A percentile compares a stretch with the other conserved stretches of the same genome.
These are phyloP conservation scores for Nadsonia starkeyi-henricii DNA, from an alignment of 1,139 yeast genomes.

Conservation along the genomic window DNA sequence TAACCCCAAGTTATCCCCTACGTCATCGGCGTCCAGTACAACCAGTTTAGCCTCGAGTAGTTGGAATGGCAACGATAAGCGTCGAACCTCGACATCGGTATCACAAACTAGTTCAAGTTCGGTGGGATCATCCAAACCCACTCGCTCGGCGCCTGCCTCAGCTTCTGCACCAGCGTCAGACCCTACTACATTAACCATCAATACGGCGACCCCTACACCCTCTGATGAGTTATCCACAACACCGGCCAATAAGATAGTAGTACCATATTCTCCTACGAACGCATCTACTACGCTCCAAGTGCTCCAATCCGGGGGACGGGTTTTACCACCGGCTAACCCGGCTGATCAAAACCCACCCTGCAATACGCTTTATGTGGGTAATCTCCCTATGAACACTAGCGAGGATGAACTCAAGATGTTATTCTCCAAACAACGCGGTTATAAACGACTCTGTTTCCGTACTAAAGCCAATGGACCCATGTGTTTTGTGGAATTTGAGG, in stretches of 20 bases:
- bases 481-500: slow-evolving; percentile 98
- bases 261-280: slow-evolving; percentile 22
- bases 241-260: slow-evolving; percentile 13
- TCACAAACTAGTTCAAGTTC: background rate
- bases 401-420: slow-evolving; percentile 82
- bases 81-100: background rate
- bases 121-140: too few relatives aligned
- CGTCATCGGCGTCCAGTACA: background rate
- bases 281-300: slow-evolving; percentile 21
- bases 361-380: slow-evolving; percentile 91
- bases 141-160: too few relatives aligned
- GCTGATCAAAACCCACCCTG: slow-evolving; percentile 99
- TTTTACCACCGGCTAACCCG: slow-evolving; percentile 95
- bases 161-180: too few relatives aligned
- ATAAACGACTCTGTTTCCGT: slow-evolving; percentile 80
- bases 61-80: background rate
- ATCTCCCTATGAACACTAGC: slow-evolving; percentile 92
- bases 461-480: slow-evolving; percentile 66
- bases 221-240: background rate
- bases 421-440: slow-evolving; percentile 86
- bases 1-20: too few relatives aligned
- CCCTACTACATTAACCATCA: too few relatives aligned
- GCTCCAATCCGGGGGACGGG: slow-evolving; percentile 27
- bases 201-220: background rate
- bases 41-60: too few relatives aligned